phyloP scores from a whole-genome alignment of 83 land plant genomes.

The Larix sibirica region DNA sequence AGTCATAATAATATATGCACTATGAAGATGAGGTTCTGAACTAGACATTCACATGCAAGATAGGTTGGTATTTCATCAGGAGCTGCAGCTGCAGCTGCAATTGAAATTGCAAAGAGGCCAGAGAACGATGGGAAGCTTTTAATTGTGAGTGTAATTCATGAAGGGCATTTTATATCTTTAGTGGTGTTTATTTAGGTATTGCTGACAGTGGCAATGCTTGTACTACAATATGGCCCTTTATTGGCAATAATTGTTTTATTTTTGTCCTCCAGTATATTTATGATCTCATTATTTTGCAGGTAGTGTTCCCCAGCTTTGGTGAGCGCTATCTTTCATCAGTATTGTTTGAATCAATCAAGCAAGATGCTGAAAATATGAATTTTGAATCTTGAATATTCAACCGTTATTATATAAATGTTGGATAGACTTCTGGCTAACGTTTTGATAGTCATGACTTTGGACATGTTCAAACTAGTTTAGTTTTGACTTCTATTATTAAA shows the following conservation, averaged over 20 bases:
- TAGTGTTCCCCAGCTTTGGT: constrained; percentile 34
- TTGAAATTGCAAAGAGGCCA: constrained; percentile 60
- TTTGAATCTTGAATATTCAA: not conserved
- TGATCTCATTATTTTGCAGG: constrained; percentile 14
- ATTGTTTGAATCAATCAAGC: constrained; percentile 26
- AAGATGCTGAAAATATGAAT: constrained; percentile 19
- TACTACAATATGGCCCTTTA: not conserved
- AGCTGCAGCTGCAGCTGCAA: constrained; percentile 72
- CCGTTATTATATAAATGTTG: too few species aligned
- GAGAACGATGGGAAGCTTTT: constrained; percentile 78
- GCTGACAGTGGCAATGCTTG: not conserved
- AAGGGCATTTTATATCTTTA: not conserved
- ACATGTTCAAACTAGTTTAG: too few species aligned
- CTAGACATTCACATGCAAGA: not conserved
- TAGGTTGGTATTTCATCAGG: constrained; percentile 80
- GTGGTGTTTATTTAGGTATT: too few species aligned
- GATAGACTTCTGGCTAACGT: too few species aligned
- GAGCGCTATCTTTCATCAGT: constrained; percentile 38
- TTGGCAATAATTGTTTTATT: not conserved
- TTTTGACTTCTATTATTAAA: too few species aligned
- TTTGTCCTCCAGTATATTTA: not conserved
- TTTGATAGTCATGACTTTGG: too few species aligned
- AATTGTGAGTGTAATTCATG: constrained; percentile 40
- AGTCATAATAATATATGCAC: not conserved
- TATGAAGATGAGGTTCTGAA: not conserved